phyloP scores from a whole-genome alignment of 1,284 basidiomycete genomes.

The Pseudozyma sp. region DNA sequence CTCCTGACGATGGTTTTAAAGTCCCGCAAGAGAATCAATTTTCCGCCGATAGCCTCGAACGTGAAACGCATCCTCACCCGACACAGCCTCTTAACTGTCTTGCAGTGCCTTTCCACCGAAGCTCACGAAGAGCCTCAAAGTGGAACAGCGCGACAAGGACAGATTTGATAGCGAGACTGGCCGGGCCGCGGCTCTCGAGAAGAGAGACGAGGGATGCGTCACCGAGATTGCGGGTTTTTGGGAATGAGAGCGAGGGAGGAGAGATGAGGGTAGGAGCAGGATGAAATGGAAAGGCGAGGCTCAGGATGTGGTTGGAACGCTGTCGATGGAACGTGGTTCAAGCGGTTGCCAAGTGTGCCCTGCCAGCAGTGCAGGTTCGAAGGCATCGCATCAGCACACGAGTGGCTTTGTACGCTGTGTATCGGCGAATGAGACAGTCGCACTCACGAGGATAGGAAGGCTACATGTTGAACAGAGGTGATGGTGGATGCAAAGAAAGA shows the following conservation, averaged over 20 bases:
- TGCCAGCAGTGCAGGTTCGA: too few species aligned
- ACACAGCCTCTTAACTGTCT: conserved; percentile 41
- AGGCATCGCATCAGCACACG: too few species aligned
- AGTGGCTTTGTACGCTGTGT: too few species aligned
- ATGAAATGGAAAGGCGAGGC: not conserved
- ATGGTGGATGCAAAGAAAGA: not conserved
- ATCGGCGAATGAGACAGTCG: not conserved
- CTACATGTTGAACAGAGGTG: not conserved
- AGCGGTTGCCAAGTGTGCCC: too few species aligned
- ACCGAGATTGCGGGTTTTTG: conserved; percentile 37
- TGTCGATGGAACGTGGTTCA: not conserved
- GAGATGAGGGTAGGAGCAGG: not conserved
- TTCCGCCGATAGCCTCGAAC: conserved; percentile 41
- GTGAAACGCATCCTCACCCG: conserved; percentile 31
- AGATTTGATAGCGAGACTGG: conserved; percentile 42
- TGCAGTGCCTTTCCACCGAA: conserved; percentile 23
- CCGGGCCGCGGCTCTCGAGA: conserved; percentile 20
- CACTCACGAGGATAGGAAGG: too few species aligned
- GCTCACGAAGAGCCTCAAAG: conserved; percentile 58
- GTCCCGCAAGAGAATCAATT: conserved; percentile 34
- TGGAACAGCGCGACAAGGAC: conserved; percentile 15
- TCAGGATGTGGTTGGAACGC: conserved; percentile 1
- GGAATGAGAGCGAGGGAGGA: not conserved
- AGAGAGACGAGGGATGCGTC: conserved; percentile 28
- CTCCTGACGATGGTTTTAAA: conserved; percentile 60